phyloP scores from a whole-genome alignment of 306 rosid genomes.

The Prunus padus region DNA sequence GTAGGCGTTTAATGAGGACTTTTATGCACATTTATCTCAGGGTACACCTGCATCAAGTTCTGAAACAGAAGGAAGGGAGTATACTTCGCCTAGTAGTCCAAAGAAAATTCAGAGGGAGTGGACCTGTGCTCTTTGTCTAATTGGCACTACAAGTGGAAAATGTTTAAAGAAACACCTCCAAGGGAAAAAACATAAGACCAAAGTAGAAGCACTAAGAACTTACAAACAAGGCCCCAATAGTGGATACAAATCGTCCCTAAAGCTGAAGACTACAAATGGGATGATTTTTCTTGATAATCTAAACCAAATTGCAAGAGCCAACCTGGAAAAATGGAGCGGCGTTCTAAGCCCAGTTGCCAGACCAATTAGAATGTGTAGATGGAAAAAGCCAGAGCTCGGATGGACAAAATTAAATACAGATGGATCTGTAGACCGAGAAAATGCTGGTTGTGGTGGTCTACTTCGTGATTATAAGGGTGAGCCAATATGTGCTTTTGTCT shows the following conservation, averaged over 20 bases:
- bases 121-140: slow-evolving; percentile 63
- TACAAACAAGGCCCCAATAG: slow-evolving; percentile 16
- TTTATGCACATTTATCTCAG: slow-evolving; percentile 36
- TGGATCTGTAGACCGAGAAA: slow-evolving; percentile 44
- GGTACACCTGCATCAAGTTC: slow-evolving; percentile 13
- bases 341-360: slow-evolving; percentile 41
- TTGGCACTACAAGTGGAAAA: slow-evolving; percentile 41
- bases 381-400: slow-evolving; percentile 53
- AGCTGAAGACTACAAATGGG: slow-evolving; percentile 26
- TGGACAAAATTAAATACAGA: slow-evolving; percentile 69
- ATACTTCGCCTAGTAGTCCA: slow-evolving; percentile 16
- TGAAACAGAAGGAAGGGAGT: slow-evolving; percentile 16
- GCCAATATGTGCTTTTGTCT: slow-evolving; percentile 57
- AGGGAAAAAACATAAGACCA: slow-evolving; percentile 52
- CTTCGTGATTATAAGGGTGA: slow-evolving; percentile 46
- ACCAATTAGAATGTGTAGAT: slow-evolving; percentile 41
- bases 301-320: slow-evolving; percentile 39
- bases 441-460: slow-evolving; percentile 53
- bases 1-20: slow-evolving; percentile 3
- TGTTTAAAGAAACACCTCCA: slow-evolving; percentile 42
- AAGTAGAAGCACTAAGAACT: slow-evolving; percentile 22
- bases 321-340: slow-evolving; percentile 9
- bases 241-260: slow-evolving; percentile 21
- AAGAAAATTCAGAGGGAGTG: slow-evolving; percentile 55
- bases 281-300: slow-evolving; percentile 36